Conservation (phyloP, 345 rosid genomes). For the Salix udensis region DNA sequence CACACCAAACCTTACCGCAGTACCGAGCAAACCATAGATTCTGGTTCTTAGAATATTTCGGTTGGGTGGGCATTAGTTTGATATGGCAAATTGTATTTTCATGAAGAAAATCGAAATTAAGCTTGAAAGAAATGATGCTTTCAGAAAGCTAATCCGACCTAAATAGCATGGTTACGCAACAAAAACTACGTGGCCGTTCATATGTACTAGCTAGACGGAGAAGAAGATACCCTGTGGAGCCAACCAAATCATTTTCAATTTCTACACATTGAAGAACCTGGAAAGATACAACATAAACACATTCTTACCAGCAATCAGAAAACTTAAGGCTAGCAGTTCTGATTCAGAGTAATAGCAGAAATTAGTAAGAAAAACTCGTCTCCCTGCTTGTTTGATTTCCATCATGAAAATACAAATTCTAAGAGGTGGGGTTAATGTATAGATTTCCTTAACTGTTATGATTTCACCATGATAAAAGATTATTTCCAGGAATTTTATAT, state of each 20-base stretch:
- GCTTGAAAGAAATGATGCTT: background rate
- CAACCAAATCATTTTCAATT: constrained; percentile 4
- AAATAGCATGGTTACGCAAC: background rate
- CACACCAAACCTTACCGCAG: background rate
- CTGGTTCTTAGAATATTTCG: background rate
- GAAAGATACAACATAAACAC: background rate
- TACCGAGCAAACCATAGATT: constrained; percentile 9
- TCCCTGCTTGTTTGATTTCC: no score
- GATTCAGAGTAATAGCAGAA: background rate
- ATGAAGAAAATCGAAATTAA: constrained; percentile 18
- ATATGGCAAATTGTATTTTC: constrained; percentile 6
- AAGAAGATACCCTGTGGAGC: background rate
- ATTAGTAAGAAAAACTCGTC: background rate
- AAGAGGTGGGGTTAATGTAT: no score
- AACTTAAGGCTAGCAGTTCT: background rate
- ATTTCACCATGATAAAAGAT: no score
- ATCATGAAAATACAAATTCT: no score
- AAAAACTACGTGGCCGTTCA: background rate
- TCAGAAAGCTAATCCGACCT: background rate
- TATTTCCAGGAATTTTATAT: no score
- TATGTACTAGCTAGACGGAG: constrained; percentile 5
- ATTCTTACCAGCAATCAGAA: background rate
- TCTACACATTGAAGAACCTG: background rate
- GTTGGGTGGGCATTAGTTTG: constrained; percentile 15
- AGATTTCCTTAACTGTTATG: no score